Conservation (phyloP, 495 filamentous ascomycete genomes). For the Hapsidospora chrysogenum region DNA sequence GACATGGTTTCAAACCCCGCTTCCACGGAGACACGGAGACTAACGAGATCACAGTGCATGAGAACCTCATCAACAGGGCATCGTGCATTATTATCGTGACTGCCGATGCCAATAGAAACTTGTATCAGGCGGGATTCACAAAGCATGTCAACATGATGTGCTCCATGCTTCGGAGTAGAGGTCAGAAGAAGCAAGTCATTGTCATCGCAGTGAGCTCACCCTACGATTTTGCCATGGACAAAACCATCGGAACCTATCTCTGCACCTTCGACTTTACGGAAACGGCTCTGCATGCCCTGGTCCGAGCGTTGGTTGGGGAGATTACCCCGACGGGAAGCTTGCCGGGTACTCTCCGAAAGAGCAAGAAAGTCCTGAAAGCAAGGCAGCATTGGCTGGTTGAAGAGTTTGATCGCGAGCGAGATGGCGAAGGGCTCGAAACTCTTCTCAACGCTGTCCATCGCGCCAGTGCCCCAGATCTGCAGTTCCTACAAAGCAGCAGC, state of each 20-base stretch:
- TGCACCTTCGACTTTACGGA: conserved; percentile 94
- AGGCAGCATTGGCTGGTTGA: conserved; percentile 85
- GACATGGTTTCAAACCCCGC: neutral
- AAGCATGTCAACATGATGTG: conserved; percentile 93
- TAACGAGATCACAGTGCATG: conserved; percentile 42
- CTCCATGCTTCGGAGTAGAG: conserved; percentile 34
- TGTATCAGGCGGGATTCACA: conserved; percentile 81
- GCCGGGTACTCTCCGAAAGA: conserved; percentile 69
- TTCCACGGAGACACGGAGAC: too few relatives aligned
- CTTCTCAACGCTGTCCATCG: conserved; percentile 47
- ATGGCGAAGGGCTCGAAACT: conserved; percentile 49
- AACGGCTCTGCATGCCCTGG: conserved; percentile 66
- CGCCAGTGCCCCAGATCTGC: conserved; percentile 35
- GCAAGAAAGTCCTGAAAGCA: conserved; percentile 63
- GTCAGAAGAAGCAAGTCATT: conserved; percentile 54
- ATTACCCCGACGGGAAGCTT: conserved; percentile 52
- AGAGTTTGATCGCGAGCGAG: conserved; percentile 60
- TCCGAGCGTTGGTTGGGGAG: conserved; percentile 67
- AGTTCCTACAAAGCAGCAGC: conserved; percentile 47
- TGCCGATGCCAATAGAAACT: conserved; percentile 76
- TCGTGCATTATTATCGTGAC: conserved; percentile 75
- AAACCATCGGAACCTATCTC: conserved; percentile 69
- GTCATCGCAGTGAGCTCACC: conserved; percentile 85
- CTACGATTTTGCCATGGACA: conserved; percentile 90
- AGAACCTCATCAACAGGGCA: conserved; percentile 74